Conservation (phyloP, 495 filamentous ascomycete genomes). For the Penicillium lagena region DNA sequence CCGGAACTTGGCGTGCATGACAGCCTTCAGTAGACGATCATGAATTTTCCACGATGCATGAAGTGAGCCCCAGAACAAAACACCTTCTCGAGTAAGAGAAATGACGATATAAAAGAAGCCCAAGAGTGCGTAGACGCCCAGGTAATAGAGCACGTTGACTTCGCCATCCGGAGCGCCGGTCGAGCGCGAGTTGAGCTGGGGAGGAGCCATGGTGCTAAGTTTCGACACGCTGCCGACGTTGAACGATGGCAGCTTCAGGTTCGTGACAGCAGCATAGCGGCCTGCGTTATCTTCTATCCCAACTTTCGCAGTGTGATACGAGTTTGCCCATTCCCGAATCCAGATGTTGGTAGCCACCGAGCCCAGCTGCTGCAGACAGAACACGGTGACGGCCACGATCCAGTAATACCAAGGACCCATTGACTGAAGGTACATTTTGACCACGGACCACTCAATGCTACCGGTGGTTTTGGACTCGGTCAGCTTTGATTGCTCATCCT, state of each 20-base stretch:
- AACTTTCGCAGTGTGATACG: conserved; percentile 37
- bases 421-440: conserved; percentile 73
- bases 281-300: conserved; percentile 19
- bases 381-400: conserved; percentile 64
- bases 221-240: conserved; percentile 33
- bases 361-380: conserved; percentile 73
- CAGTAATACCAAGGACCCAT: conserved; percentile 98
- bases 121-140: conserved; percentile 74
- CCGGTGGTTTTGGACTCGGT: conserved; percentile 74
- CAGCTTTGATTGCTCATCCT: conserved; percentile 45
- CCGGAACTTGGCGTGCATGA: conserved; percentile 86
- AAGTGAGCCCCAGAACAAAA: conserved; percentile 89
- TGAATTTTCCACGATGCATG: conserved; percentile 85
- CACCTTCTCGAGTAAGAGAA: conserved; percentile 71
- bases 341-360: conserved; percentile 84
- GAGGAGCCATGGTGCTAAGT: conserved; percentile 20
- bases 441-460: conserved; percentile 77
- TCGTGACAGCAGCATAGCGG: conserved; percentile 32
- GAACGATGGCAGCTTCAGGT: conserved; percentile 37
- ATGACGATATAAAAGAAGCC: conserved; percentile 66
- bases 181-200: conserved; percentile 21
- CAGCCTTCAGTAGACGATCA: conserved; percentile 63
- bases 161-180: conserved; percentile 27
- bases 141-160: conserved; percentile 78
- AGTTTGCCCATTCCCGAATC: conserved; percentile 86